Percentiles rank a stretch among this genome's conserved stretches.
Evolutionary conservation across 2,329 filamentous ascomycete species (phyloP).

Genomic region (Dothistroma septosporum): DNA sequence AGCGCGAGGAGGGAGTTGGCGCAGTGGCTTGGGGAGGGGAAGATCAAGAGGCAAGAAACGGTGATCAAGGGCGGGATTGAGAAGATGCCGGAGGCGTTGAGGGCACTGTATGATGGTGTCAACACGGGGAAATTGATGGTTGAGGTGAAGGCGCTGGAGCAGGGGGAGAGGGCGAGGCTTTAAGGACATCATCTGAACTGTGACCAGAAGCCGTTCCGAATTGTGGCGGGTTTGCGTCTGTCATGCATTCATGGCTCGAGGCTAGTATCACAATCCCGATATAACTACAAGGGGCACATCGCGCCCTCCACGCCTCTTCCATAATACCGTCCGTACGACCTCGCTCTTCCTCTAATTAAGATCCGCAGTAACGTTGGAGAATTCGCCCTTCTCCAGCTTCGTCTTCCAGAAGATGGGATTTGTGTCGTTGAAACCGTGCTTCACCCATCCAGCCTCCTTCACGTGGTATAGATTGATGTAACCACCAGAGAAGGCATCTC

Average conservation of each 20-base stretch:
- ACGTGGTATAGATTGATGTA: constrained; percentile 99
- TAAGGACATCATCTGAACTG: too few species aligned
- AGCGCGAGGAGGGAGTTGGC: constrained; percentile 54
- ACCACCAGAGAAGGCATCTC: constrained; percentile 97
- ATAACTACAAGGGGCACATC: constrained; percentile 16
- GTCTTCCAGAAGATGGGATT: constrained; percentile 99
- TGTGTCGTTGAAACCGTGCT: constrained; percentile 96
- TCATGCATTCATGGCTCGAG: background rate
- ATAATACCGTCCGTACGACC: constrained; percentile 1
- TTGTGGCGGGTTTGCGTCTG: background rate
- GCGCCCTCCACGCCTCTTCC: background rate
- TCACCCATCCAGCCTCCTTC: constrained; percentile 98
- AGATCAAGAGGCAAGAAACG: constrained; percentile 49
- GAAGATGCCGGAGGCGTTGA: constrained; percentile 47
- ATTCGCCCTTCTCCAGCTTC: constrained; percentile 97
- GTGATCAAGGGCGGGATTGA: constrained; percentile 46
- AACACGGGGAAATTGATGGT: constrained; percentile 44
- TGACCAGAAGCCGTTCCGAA: too few species aligned
- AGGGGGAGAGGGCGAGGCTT: constrained; percentile 13
- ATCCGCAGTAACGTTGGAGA: constrained; percentile 85
- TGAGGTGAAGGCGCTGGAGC: constrained; percentile 16
- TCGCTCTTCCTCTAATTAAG: constrained; percentile 39
- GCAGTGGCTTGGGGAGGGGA: constrained; percentile 55
- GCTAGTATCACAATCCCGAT: constrained; percentile 19
- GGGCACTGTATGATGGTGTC: constrained; percentile 44